Evolutionary conservation across 208 protist genomes (phyloP), one percentile per base, ranked within the genome.

Genomic region (Wallacemonas rigidus): DNA sequence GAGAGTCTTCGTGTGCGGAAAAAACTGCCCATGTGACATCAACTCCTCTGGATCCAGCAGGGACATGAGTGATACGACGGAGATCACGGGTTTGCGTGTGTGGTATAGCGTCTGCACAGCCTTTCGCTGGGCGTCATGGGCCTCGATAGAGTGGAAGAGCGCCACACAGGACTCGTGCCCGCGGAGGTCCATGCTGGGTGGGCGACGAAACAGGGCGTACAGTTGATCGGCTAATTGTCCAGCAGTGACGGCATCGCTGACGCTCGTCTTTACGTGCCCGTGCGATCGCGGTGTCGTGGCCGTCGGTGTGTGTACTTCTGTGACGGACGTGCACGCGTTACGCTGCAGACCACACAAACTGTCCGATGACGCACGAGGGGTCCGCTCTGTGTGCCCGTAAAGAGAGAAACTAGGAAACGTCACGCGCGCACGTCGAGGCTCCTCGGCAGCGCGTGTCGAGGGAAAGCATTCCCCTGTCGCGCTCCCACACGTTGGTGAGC

Each of bases 21-120:
- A 82, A 54, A 82, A 71, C 41, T 72, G 36, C 38, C 77, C 43
- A 56, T 79, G 74, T 41, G 76, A 67, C 26, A 82, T 71, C 60
- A 75, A 64, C 69, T 79, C 77, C 56, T 78, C 77, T 15, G 77
- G 77, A 5, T 60, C 17, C 53, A 82, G 58, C 40, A 82, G 58
- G n/a, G 56, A 45, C n/a, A 67, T 26, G 9, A 48, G 4, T 17
- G 47, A 36, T 55, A 51, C 47, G n/a, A 7, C 7, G 15, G 41
- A 4, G n/a, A 67, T 17, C 51, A 26, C 51, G 51, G 7, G 51
- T 6, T 5, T 26, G 9, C 15, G 51, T 56, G 14, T 26, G 51
- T n/a, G 8, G 6, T 26, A 26, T 26, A 26, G 26, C 15, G 14
- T 26, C 15, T 56, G 9, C 5, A 12, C 14, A n/a, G n/a, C 26